phyloP scores from a whole-genome alignment of 2,329 filamentous ascomycete genomes.

The Capronia americana region DNA sequence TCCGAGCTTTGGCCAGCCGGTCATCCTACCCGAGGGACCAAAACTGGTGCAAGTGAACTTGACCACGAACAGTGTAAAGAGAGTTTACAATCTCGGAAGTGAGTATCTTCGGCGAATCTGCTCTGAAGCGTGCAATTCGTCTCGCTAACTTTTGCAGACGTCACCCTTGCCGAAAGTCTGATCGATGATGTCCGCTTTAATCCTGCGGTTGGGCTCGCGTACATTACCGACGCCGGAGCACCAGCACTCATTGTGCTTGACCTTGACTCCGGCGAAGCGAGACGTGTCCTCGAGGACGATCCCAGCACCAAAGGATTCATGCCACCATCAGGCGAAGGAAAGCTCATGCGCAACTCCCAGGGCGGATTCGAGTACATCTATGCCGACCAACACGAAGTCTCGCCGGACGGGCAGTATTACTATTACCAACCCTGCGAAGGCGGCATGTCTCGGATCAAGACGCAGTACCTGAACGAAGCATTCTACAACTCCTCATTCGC shows the following conservation, averaged over 20 bases:
- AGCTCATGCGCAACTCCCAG: slow-evolving; percentile 38
- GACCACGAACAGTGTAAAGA: slow-evolving; percentile 44
- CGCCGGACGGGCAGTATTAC: slow-evolving; percentile 46
- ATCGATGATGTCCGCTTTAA: slow-evolving; percentile 50
- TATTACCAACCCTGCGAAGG: slow-evolving; percentile 50
- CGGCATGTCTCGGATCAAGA: slow-evolving; percentile 46
- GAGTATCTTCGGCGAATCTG: not conserved
- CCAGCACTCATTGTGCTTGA: slow-evolving; percentile 42
- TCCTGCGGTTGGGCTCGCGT: slow-evolving; percentile 37
- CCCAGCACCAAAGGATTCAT: slow-evolving; percentile 40
- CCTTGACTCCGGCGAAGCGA: slow-evolving; percentile 39
- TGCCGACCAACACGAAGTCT: slow-evolving; percentile 50
- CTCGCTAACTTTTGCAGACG: slow-evolving; percentile 5
- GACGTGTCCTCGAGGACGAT: slow-evolving; percentile 42
- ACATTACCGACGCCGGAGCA: slow-evolving; percentile 38
- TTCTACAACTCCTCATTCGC: slow-evolving; percentile 45
- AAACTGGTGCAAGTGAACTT: slow-evolving; percentile 48
- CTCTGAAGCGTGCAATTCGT: not conserved
- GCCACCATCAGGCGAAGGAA: slow-evolving; percentile 44
- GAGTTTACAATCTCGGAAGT: slow-evolving; percentile 45
- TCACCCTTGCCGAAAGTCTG: slow-evolving; percentile 39
- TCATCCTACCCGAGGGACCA: slow-evolving; percentile 32
- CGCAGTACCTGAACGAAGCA: slow-evolving; percentile 44
- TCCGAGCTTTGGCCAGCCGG: slow-evolving; percentile 25
- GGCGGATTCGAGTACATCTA: slow-evolving; percentile 41